phyloP scores from a whole-genome alignment of 371 early-diverging fungal species.

The Syncephalastrum monosporum region DNA sequence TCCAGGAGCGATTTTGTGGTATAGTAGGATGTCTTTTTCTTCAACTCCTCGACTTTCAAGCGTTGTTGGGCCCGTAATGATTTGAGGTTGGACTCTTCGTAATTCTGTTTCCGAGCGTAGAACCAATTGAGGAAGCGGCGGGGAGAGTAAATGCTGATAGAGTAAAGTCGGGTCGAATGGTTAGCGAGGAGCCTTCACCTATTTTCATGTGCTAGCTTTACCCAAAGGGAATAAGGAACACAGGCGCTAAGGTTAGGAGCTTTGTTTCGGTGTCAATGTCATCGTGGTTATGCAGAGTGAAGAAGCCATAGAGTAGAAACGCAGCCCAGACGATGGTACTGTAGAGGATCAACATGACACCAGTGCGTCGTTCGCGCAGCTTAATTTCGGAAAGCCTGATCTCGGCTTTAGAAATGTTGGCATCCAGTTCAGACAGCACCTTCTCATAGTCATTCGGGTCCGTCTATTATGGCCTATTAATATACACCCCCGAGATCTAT shows the following conservation, averaged over 20 bases:
- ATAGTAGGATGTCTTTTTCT: constrained; percentile 86
- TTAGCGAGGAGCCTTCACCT: background rate
- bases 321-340: constrained; percentile 65
- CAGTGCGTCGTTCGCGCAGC: constrained; percentile 62
- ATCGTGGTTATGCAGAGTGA: constrained; percentile 16
- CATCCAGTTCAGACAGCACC: constrained; percentile 76
- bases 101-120: constrained; percentile 59
- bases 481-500: background rate
- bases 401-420: constrained; percentile 72
- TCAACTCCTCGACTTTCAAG: constrained; percentile 82
- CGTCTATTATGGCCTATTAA: constrained; percentile 8
- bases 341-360: constrained; percentile 72
- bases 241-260: constrained; percentile 19
- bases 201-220: constrained; percentile 23
- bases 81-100: constrained; percentile 54
- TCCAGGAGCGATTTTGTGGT: constrained; percentile 89
- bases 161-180: too few species aligned
- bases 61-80: constrained; percentile 59
- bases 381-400: constrained; percentile 59
- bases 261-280: constrained; percentile 7
- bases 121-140: constrained; percentile 52
- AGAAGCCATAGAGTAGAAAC: constrained; percentile 50
- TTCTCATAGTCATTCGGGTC: constrained; percentile 73
- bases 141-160: constrained; percentile 48
- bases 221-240: constrained; percentile 56